A percentile compares a stretch with the other conserved stretches of the same genome.
These are phyloP conservation scores for Ballota nigra DNA, from an alignment of 257 asterid species.

Conservation along the genomic window DNA sequence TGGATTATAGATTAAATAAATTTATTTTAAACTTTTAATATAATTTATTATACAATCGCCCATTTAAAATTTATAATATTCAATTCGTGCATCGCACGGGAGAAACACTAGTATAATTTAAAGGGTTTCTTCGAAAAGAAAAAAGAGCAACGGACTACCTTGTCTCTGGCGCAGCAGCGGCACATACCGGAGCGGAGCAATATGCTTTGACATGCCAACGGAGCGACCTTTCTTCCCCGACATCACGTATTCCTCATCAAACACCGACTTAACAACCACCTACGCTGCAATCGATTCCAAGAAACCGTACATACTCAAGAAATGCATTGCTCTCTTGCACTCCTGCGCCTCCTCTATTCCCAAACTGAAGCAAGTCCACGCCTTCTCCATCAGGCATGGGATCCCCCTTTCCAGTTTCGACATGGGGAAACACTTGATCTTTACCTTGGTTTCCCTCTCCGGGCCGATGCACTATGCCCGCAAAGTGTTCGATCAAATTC, in stretches of 20 bases:
- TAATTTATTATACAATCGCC: too few species aligned
- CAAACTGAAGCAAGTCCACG: conserved; percentile 64
- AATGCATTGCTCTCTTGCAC: conserved; percentile 69
- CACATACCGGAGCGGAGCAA: too few species aligned
- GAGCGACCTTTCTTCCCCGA: conserved; percentile 20
- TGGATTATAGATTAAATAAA: too few species aligned
- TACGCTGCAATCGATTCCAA: conserved; percentile 23
- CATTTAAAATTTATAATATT: too few species aligned
- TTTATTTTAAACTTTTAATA: too few species aligned
- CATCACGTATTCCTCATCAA: conserved; percentile 16
- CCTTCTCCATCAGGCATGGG: conserved; percentile 70
- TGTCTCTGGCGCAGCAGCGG: too few species aligned
- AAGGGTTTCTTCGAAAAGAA: too few species aligned
- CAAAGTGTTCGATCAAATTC: conserved; percentile 50
- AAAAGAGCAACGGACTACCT: too few species aligned
- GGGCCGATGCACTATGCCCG: conserved; percentile 71
- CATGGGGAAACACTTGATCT: conserved; percentile 70
- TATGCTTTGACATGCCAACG: conserved; percentile 34
- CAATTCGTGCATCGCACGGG: too few species aligned
- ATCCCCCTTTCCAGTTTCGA: conserved; percentile 48
- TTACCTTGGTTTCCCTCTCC: conserved; percentile 48
- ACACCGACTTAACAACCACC: not conserved
- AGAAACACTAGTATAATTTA: too few species aligned
- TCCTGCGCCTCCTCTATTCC: conserved; percentile 63
- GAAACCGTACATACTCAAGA: conserved; percentile 47